Evolutionary conservation across 2,329 filamentous ascomycete genomes (phyloP), one percentile per base, ranked within the genome.

Genomic region (Fusarium acutatum): DNA sequence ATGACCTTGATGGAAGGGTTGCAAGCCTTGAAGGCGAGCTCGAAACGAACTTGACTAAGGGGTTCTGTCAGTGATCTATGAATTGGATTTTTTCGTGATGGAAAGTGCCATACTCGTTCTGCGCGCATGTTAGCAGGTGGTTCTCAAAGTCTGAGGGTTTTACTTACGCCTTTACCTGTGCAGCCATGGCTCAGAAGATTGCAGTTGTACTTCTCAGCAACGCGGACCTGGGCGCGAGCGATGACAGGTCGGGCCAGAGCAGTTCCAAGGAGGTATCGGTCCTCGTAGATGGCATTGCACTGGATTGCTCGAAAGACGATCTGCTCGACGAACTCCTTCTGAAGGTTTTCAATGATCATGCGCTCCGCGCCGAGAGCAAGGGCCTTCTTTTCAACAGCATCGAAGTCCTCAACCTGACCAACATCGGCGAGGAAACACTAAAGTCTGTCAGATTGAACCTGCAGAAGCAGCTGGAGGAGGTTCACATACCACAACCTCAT

Each of bases 261-360:
- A 56, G 88, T 91, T 64, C 88, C 88, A 71, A 80, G 76, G 11
- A 82, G 77, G 59, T 82, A 83, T 90, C 89, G 79, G 73, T 71
- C 62, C 44, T 74, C 52, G 43, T 64, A 67, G 32, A 67, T 67
- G 24, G 69, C 70, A 38, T 72, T 70, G 34, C 90, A 93, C 82
- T 93, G 91, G 75, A 95, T 89, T 66, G 92, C 93, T 60, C 89
- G 91, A 87, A 91, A 94, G 85, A 91, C 92, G 38, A 95, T 87
- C 82, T 94, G 88, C 75, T 94, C 91, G 71, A 95, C 87, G 79
- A 95, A 94, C 82, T 93, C 91, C 76, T 87, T 86, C 75, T 89
- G 88, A 54, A 95, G 85, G 81, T 95, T 88, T 61, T 87, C 85
- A 70, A 89, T 84, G 70, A 86, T 80, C 78, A 91, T 87, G 41